These are phyloP conservation scores for Panaeolus papilionaceus DNA, from an alignment of 768 basidiomycete species.

Conservation along the genomic window DNA sequence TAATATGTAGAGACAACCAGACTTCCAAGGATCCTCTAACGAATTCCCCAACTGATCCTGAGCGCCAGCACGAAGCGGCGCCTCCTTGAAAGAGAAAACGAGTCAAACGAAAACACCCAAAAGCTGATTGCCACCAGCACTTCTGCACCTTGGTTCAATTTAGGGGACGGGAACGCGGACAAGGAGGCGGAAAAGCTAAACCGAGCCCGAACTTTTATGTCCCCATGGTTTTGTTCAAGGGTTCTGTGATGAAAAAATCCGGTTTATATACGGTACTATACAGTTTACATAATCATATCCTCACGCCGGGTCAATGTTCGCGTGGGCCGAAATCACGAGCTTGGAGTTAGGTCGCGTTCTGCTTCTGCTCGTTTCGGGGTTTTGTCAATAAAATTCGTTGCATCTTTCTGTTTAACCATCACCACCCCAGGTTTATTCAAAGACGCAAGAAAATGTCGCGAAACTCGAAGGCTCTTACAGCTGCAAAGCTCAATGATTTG, in stretches of 20 bases:
- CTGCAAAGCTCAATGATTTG: conserved; percentile 63
- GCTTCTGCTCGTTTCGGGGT: conserved; percentile 6
- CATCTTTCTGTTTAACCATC: conserved; percentile 4
- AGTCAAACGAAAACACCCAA: conserved; percentile 49
- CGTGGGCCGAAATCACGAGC: conserved; percentile 32
- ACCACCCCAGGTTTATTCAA: background rate
- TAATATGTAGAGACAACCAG: conserved; percentile 42
- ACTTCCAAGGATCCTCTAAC: conserved; percentile 35
- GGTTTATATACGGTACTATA: conserved; percentile 34
- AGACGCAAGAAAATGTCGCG: conserved; percentile 52
- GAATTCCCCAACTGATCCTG: conserved; percentile 57
- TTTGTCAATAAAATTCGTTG: conserved; percentile 16
- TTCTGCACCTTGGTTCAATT: conserved; percentile 51
- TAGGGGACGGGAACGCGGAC: conserved; percentile 96
- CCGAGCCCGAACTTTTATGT: conserved; percentile 95
- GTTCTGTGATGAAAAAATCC: conserved; percentile 24
- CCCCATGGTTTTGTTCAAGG: conserved; percentile 77
- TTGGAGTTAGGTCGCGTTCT: conserved; percentile 7
- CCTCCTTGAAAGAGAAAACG: conserved; percentile 59
- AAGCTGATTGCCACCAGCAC: conserved; percentile 40
- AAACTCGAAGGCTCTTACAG: conserved; percentile 49
- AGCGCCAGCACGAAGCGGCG: conserved; percentile 72
- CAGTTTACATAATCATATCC: conserved; percentile 50
- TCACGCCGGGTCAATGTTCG: conserved; percentile 33
- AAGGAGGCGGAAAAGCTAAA: conserved; percentile 81